Evolutionary conservation across 306 rosid species (phyloP), one percentile per base, ranked within the genome.

Genomic region (Macrotyloma uniflorum): DNA sequence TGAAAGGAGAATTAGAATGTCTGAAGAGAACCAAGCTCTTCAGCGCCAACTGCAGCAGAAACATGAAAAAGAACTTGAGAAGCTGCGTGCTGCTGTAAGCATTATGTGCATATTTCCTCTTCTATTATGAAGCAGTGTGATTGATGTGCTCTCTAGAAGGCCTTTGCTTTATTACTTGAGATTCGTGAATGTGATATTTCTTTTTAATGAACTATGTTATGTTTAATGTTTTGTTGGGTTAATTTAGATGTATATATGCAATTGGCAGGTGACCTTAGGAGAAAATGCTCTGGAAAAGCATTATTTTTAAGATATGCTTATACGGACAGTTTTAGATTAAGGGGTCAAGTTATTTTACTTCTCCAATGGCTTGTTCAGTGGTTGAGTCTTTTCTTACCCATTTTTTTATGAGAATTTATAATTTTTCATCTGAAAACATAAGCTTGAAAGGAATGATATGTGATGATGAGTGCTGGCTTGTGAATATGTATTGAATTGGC

Each of bases 1-100:
- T 15, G 81, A 85, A 38, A 84, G 96, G 80, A 82, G 96, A 68
- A 83, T 90, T 55, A 90, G 91, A 84, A 84, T 91, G 96, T 91
- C 89, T 0, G 97, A 91, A 81, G 93, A 93, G 81, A 93, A 93
- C 35, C 93, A 54, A 81, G 93, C 89, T 28, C 89, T 90, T 61
- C 93, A 87, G 71, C 77, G 76, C 19, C 93, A 87, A 77, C 80
- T 89, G 23, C 93, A 87, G 66, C 90, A 83, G 79, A 91, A 84
- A 78, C 84, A 66, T 20, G 90, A 87, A 63, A 88, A 67, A 47
- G 95, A 89, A 75, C 81, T 85, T 30, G 86, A 88, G 68, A 93
- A 87, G 76, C 32, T 81, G 36, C 88, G 70, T 80, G 53, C 79
- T 75, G 64, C 82, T 65, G 97, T 91, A 84, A 82, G 89, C 67